These are phyloP conservation scores for Sporisorium reilianum DNA, from an alignment of 1,284 basidiomycete genomes.

Conservation along the genomic window DNA sequence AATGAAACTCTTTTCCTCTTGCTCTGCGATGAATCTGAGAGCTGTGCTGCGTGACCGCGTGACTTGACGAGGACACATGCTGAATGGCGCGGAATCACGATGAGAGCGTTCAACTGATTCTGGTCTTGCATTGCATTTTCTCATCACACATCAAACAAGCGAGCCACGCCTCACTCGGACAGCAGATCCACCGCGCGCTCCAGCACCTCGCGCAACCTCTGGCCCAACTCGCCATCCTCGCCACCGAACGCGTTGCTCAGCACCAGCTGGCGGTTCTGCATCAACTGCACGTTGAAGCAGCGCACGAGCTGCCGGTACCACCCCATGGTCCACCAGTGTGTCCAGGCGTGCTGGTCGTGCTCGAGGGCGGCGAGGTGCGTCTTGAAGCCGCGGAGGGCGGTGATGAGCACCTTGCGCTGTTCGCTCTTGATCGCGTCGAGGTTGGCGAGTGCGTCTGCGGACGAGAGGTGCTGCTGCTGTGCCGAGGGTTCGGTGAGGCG, in stretches of 20 bases:
- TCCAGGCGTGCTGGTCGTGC: slow-evolving; percentile 37
- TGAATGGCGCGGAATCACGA: too few relatives aligned
- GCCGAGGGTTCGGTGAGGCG: slow-evolving; percentile 8
- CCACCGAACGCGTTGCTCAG: slow-evolving; percentile 51
- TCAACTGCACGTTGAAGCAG: slow-evolving; percentile 50
- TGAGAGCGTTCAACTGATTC: too few relatives aligned
- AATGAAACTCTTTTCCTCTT: too few relatives aligned
- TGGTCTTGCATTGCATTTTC: too few relatives aligned
- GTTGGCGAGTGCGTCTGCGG: slow-evolving; percentile 44
- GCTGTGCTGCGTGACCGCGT: too few relatives aligned
- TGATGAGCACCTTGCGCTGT: slow-evolving; percentile 66
- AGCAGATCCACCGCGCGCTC: slow-evolving; percentile 41
- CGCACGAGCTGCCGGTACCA: slow-evolving; percentile 60
- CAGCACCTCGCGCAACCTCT: slow-evolving; percentile 11
- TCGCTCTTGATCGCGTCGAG: slow-evolving; percentile 63
- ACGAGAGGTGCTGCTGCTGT: slow-evolving; percentile 28
- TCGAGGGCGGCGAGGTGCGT: slow-evolving; percentile 12
- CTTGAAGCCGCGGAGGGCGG: slow-evolving; percentile 49
- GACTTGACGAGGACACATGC: too few relatives aligned
- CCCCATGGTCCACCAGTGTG: slow-evolving; percentile 60
- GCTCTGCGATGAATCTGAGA: too few relatives aligned
- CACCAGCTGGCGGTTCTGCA: slow-evolving; percentile 55
- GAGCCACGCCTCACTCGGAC: slow-evolving; percentile 27
- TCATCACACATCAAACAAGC: too few relatives aligned
- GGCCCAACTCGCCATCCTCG: not conserved